Evolutionary conservation across 495 filamentous ascomycete species (phyloP).

Genomic region (Elasticomyces elasticus): DNA sequence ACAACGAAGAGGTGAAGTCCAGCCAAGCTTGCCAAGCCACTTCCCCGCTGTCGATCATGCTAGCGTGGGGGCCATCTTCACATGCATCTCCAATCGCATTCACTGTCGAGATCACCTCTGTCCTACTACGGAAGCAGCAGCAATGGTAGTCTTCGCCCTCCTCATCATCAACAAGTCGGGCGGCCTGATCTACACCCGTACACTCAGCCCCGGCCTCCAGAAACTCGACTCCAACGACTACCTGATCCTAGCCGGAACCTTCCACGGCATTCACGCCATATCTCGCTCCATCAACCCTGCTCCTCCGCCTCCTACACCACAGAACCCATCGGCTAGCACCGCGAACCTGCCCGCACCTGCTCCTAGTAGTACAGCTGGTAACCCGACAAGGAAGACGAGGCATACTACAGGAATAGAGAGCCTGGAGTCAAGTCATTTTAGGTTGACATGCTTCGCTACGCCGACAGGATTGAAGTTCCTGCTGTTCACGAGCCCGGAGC

Average conservation of each 20-base stretch:
- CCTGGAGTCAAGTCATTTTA: conserved; percentile 82
- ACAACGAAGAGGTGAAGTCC: background rate
- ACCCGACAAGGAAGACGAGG: conserved; percentile 28
- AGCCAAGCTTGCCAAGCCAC: background rate
- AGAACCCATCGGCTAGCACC: conserved; percentile 6
- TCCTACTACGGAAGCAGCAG: background rate
- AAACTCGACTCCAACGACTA: conserved; percentile 90
- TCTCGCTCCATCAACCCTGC: conserved; percentile 54
- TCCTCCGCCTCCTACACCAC: conserved; percentile 5
- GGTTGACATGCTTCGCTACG: conserved; percentile 89
- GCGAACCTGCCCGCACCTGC: background rate
- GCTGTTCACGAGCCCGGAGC: conserved; percentile 85
- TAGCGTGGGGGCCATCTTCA: background rate
- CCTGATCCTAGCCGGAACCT: conserved; percentile 93
- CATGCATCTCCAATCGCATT: background rate
- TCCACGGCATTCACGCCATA: conserved; percentile 95
- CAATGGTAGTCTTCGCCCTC: conserved; percentile 82
- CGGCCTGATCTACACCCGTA: conserved; percentile 87
- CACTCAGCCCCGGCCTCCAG: conserved; percentile 72
- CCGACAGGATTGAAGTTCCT: conserved; percentile 92
- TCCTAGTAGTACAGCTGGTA: conserved; percentile 18
- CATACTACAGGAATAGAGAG: conserved; percentile 68
- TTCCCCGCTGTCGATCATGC: background rate
- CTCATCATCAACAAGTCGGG: conserved; percentile 98
- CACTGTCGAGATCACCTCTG: background rate